Percentiles rank a stretch among this genome's conserved stretches.
These are phyloP conservation scores for Suillus occidentalis DNA, from an alignment of 768 basidiomycete species.

Conservation along the genomic window DNA sequence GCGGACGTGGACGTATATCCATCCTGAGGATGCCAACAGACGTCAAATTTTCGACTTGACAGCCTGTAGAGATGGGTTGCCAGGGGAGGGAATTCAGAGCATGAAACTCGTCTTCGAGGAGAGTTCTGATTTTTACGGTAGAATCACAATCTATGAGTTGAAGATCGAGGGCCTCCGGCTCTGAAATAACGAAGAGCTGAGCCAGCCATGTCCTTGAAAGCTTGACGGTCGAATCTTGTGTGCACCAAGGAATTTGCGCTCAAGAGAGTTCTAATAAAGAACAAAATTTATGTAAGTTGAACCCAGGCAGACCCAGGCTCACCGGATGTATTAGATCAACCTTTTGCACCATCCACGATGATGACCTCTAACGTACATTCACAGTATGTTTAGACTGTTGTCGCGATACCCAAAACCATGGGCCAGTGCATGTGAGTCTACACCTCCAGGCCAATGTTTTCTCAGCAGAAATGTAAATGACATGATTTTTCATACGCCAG, in stretches of 20 bases:
- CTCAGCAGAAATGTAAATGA: too few species aligned
- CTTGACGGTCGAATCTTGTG: neutral
- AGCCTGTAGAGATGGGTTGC: constrained; percentile 13
- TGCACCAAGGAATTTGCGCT: neutral
- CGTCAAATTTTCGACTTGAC: constrained; percentile 64
- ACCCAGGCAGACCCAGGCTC: too few species aligned
- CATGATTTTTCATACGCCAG: too few species aligned
- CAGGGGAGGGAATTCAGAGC: constrained; percentile 33
- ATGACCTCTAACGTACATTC: too few species aligned
- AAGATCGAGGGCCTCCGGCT: constrained; percentile 28
- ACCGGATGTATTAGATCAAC: too few species aligned
- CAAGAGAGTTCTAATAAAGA: too few species aligned
- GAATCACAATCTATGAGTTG: constrained; percentile 74
- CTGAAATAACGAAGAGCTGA: neutral
- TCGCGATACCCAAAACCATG: too few species aligned
- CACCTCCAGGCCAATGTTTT: too few species aligned
- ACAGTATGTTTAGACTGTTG: too few species aligned
- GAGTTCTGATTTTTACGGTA: constrained; percentile 85
- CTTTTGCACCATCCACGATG: too few species aligned
- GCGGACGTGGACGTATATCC: constrained; percentile 54
- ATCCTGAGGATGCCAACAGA: constrained; percentile 80
- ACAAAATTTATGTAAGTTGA: too few species aligned
- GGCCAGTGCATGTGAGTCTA: too few species aligned
- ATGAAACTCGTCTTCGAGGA: constrained; percentile 74
- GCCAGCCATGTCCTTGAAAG: neutral